A percentile compares a stretch with the other conserved stretches of the same genome.
These are phyloP conservation scores for Aspergillus ellipticus DNA, from an alignment of 495 filamentous ascomycete genomes.

Conservation along the genomic window DNA sequence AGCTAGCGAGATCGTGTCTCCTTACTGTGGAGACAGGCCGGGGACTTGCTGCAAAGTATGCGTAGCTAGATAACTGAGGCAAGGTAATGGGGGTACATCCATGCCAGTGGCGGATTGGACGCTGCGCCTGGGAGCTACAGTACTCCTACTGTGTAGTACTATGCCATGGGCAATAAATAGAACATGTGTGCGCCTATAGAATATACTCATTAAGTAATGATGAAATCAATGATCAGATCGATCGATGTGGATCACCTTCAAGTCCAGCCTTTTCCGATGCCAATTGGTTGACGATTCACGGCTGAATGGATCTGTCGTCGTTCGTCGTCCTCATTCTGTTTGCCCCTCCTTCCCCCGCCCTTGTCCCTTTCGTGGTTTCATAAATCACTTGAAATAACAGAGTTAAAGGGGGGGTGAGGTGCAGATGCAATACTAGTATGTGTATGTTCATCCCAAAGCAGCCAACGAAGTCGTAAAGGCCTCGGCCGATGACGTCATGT, in stretches of 20 bases:
- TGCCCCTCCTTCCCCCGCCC: too few species aligned
- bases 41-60: not conserved
- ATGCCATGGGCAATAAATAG: too few species aligned
- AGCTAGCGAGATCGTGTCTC: not conserved
- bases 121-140: too few species aligned
- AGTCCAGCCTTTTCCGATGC: not conserved
- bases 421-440: not conserved
- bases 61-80: not conserved
- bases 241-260: not conserved
- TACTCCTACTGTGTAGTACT: too few species aligned
- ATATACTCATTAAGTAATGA: not conserved
- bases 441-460: not conserved
- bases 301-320: too few species aligned
- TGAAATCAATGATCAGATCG: not conserved
- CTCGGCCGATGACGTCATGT: constrained; percentile 6
- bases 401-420: not conserved
- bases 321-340: too few species aligned
- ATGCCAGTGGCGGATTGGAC: too few species aligned
- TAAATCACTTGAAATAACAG: not conserved
- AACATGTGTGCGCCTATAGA: too few species aligned
- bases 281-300: not conserved
- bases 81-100: too few species aligned
- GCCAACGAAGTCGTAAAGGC: not conserved
- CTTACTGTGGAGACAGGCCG: not conserved
- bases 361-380: not conserved